These are phyloP conservation scores for Candida nemodendra DNA, from an alignment of 805 yeast species.

Conservation along the genomic window DNA sequence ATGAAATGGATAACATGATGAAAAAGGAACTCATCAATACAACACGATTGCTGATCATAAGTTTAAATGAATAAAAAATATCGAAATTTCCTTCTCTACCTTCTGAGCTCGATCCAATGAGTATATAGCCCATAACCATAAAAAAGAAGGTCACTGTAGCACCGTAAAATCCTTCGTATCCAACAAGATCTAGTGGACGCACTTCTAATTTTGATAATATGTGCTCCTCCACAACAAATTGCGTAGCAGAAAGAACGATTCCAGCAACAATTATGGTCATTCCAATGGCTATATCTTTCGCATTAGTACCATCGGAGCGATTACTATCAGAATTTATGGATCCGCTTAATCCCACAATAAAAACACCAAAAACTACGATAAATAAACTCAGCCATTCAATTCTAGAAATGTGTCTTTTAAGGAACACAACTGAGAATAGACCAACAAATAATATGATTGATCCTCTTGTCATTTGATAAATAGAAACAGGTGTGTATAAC, in stretches of 20 bases:
- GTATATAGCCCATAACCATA: constrained; percentile 44
- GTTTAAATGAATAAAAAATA: constrained; percentile 45
- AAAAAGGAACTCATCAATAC: constrained; percentile 55
- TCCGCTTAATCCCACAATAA: constrained; percentile 72
- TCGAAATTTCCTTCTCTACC: constrained; percentile 55
- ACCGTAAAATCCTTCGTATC: constrained; percentile 74
- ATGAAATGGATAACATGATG: constrained; percentile 70
- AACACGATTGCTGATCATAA: constrained; percentile 42
- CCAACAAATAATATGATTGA: constrained; percentile 76
- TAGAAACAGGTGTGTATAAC: constrained; percentile 70
- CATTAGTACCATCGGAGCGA: constrained; percentile 6
- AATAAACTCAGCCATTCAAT: constrained; percentile 67
- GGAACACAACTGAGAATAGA: constrained; percentile 59
- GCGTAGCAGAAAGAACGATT: constrained; percentile 68
- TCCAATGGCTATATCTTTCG: constrained; percentile 47
- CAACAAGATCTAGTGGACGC: constrained; percentile 65
- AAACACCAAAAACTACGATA: constrained; percentile 68
- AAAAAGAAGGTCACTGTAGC: constrained; percentile 40
- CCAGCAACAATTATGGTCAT: constrained; percentile 57
- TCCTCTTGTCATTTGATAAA: constrained; percentile 86
- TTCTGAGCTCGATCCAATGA: constrained; percentile 38
- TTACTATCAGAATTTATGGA: constrained; percentile 29
- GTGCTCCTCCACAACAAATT: constrained; percentile 77
- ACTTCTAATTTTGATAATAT: constrained; percentile 52
- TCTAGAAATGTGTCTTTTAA: constrained; percentile 52